Base-by-base conservation (phyloP, 139 green algal genomes). In the Chlorokybus atmophyticus region DNA sequence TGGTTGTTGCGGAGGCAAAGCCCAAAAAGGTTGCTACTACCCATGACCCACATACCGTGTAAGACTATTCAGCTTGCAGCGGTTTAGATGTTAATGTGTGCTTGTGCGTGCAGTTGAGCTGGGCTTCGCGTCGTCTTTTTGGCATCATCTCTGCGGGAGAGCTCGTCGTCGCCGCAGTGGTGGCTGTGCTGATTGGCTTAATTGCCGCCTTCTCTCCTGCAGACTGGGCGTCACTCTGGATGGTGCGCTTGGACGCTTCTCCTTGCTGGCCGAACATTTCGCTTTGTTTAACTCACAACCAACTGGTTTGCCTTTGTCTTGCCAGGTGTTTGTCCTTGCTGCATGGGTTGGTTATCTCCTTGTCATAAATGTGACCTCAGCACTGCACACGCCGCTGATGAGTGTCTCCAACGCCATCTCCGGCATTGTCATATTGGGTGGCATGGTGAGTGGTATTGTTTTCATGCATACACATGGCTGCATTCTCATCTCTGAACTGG, bases 331-430 rank as follows among this genome's bases (percentile, higher is more conserved):
- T 14, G 14, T 44, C 10, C 35, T 44, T 14, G 35, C 35, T 10
- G 10, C 35, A 44, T 44, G 35, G 35, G 35, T 44, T 10, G 55
- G 55, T 19, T 55, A 55, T 19, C 5, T 66, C 60, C 57, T 44
- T 4, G 66, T 88, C 53, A 80, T 80, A 82, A 81, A 83, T 19
- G 86, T 93, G 4, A 81, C 75, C 4, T 80, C 81, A 3, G 85
- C 87, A 24, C 72, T 95, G 52, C 87, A 95, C 77, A 86, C 79
- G 23, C 87, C 86, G 17, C 76, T 95, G 39, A 94, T 95, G 87
- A 79, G 60, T 6, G 85, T 94, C 21, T 93, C 87, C 53, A 95
- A 95, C 64, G 87, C 87, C 38, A 91, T 95, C 50, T 83, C 70
- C 1, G 84, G 79, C 47, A 28, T 64, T 29, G 40, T 60, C 28